Percentiles rank a stretch among this genome's conserved stretches.
phyloP scores from a whole-genome alignment of 139 green algal genomes.

The Tetraselmis striata region DNA sequence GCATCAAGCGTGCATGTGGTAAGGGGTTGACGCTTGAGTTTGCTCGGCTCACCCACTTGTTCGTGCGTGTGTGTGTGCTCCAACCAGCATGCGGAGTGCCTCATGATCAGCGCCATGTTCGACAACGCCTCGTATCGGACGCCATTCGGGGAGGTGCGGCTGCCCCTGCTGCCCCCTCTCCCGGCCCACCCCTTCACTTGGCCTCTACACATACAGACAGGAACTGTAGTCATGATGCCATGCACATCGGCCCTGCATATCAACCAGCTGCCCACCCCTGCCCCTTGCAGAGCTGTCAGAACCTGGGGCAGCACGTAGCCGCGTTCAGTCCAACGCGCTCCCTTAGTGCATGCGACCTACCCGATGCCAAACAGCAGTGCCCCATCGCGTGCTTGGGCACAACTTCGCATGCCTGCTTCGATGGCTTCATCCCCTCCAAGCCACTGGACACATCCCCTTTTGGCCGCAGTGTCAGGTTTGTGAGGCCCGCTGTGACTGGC shows the following conservation, averaged over 20 bases:
- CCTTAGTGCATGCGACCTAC: background rate
- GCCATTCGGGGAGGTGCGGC: background rate
- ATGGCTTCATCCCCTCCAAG: background rate
- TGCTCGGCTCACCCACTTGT: no score
- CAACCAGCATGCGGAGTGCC: background rate
- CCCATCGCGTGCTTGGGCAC: background rate
- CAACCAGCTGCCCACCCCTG: no score
- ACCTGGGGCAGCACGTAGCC: background rate
- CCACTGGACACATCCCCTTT: background rate
- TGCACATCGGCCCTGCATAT: no score
- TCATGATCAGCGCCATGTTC: background rate
- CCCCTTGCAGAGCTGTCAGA: background rate
- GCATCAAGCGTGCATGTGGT: no score
- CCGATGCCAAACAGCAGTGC: background rate
- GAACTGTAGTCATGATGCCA: no score
- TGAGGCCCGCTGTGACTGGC: background rate
- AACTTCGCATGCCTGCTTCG: background rate
- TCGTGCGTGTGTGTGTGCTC: no score
- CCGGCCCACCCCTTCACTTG: no score
- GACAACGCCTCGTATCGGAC: background rate
- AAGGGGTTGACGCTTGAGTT: no score
- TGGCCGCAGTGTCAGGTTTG: background rate
- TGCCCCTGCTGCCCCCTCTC: no score
- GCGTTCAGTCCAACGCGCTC: background rate
- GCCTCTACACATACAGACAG: no score